Conservation (phyloP, 2,329 filamentous ascomycete species). For the Camillea tinctor region DNA sequence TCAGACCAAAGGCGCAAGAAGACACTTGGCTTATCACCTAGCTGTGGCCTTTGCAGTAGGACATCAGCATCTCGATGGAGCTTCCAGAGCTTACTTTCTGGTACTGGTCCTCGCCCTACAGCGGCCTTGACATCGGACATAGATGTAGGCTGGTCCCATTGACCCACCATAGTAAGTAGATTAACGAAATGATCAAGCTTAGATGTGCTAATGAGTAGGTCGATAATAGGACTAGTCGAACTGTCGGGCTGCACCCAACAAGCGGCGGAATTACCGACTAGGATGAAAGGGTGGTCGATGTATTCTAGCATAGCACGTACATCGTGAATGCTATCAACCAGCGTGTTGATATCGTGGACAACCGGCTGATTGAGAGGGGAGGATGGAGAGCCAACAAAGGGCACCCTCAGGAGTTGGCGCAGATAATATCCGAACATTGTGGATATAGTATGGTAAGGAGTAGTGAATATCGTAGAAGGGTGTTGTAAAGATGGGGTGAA, state of each 20-base stretch:
- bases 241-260: background rate
- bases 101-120: background rate
- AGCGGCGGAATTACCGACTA: background rate
- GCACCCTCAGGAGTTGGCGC: background rate
- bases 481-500: background rate
- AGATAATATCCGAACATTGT: background rate
- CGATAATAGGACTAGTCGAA: background rate
- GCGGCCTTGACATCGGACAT: background rate
- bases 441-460: background rate
- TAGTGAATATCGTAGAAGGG: background rate
- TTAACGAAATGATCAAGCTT: background rate
- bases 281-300: background rate
- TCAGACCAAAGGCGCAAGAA: constrained; percentile 1
- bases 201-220: background rate
- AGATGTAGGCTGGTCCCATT: background rate
- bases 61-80: background rate
- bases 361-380: background rate
- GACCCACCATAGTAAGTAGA: background rate
- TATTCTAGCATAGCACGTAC: background rate
- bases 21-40: background rate
- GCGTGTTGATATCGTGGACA: background rate
- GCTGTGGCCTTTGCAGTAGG: background rate
- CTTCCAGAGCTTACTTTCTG: too few relatives aligned
- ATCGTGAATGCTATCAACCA: background rate
- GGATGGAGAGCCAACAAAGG: background rate